Evolutionary conservation across 495 filamentous ascomycete species (phyloP), one percentile per base, ranked within the genome.

Genomic region (Lindgomyces ingoldianus): DNA sequence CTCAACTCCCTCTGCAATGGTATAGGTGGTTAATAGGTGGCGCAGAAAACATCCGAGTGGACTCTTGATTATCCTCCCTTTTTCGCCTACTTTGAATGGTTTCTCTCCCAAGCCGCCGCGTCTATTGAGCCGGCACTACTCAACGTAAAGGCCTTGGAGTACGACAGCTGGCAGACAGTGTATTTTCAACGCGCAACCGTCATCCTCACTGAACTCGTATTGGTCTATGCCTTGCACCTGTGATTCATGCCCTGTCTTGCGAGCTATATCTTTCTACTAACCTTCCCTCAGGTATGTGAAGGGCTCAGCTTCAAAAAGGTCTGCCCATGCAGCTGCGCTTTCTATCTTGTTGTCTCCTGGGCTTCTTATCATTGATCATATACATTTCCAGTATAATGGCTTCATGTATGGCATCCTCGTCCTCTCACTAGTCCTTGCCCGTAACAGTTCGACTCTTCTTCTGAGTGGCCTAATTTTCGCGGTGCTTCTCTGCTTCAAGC

Each of bases 321-420:
- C 89, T n/a, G 85, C 90, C 0, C 91, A 97, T 70, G 88, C 88
- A 9, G 90, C 90, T 39, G 92, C 93, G 27, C 82, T 97, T 39
- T 96, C 93, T 0, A 87, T 98, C 53, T 77, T 98, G 16, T 83
- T 98, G 30, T 96, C 92, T 1, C 94, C 94, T 1, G 94, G 93
- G 27, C 83, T 98, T 11, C 80, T 98, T 48, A 96, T 98, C 70
- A 97, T 98, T 74, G 94, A 98, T 72, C 94, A 98, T 73, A 95
- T 98, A 64, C 94, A 98, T 74, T 98, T 98, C 76, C 94, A 98
- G 77, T 98, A 98, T 79, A 98, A 98, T 76, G 94, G 94, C 53
- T 92, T 92, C 76, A 83, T 98, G 72, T 98, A 96, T 71, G 94
- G 94, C 16, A 77, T 98, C 33, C 76, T 98, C 41, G 83, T 97